These are phyloP conservation scores for Fremontodendron californicum DNA, from an alignment of 345 rosid genomes.

Conservation along the genomic window DNA sequence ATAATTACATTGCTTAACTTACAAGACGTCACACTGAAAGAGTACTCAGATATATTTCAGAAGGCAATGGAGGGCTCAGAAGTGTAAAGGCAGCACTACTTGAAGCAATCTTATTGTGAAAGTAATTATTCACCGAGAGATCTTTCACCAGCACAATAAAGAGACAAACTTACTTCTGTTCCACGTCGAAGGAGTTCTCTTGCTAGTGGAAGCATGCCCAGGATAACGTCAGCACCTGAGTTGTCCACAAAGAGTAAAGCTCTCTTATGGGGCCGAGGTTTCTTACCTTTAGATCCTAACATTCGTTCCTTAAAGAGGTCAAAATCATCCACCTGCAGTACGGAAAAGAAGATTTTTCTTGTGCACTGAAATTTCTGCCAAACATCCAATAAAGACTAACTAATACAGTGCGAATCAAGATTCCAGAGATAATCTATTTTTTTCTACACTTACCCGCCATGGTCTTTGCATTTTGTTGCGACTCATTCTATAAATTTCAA, in stretches of 20 bases:
- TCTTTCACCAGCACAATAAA: constrained; percentile 3
- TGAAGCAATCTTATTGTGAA: not conserved
- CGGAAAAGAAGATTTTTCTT: constrained; percentile 9
- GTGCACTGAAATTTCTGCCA: constrained; percentile 4
- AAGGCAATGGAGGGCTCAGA: not conserved
- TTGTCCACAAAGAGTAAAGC: constrained; percentile 97
- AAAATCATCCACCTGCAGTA: constrained; percentile 84
- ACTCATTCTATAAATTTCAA: constrained; percentile 98
- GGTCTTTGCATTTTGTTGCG: constrained; percentile 99
- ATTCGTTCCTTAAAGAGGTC: constrained; percentile 85
- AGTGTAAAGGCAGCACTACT: not conserved
- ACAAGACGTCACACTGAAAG: not conserved
- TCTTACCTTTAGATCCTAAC: constrained; percentile 62
- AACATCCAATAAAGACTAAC: not conserved
- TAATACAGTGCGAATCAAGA: not conserved
- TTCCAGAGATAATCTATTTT: not conserved
- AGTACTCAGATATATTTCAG: not conserved
- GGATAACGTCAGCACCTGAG: constrained; percentile 88
- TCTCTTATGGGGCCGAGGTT: constrained; percentile 75
- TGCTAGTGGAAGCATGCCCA: constrained; percentile 98
- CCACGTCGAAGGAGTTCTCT: constrained; percentile 92
- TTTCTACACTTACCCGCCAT: constrained; percentile 66
- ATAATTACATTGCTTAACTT: not conserved
- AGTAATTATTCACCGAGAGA: not conserved
- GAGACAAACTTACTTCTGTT: constrained; percentile 65